These are phyloP conservation scores for Solanum hybrid DNA, from an alignment of 305 asterid species.

Conservation along the genomic window DNA sequence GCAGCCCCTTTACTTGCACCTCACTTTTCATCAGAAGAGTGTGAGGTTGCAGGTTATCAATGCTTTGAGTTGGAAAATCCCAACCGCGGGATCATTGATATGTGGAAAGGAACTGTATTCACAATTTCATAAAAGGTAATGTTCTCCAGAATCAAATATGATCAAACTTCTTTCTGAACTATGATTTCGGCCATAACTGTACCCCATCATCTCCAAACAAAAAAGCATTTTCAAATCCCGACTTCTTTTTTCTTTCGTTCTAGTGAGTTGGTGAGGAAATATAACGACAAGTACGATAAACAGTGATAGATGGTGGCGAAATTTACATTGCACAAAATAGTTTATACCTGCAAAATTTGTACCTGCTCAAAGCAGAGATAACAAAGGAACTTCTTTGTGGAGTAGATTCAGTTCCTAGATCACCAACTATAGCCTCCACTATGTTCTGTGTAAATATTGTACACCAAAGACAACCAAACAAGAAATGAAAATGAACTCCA, in stretches of 20 bases:
- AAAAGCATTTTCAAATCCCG: not conserved
- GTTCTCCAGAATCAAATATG: conserved; percentile 23
- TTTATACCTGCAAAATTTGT: not conserved
- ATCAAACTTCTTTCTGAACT: conserved; percentile 5
- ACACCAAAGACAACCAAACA: not conserved
- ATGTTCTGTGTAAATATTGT: not conserved
- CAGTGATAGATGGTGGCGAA: not conserved
- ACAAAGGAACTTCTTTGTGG: not conserved
- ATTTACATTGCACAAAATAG: not conserved
- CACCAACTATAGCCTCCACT: not conserved
- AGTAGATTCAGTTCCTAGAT: not conserved
- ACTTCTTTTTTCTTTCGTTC: not conserved
- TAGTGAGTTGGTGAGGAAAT: not conserved
- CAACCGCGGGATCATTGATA: conserved; percentile 13
- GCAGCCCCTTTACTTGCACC: conserved; percentile 33
- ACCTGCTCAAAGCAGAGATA: not conserved
- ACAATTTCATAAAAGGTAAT: conserved; percentile 8
- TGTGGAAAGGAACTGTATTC: not conserved
- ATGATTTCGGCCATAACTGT: not conserved
- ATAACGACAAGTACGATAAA: not conserved
- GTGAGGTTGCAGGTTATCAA: conserved; percentile 28
- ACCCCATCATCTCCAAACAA: not conserved
- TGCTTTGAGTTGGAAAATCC: conserved; percentile 35
- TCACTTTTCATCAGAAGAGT: conserved; percentile 26
- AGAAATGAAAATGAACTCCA: not conserved